Evolutionary conservation across 352 stramenopile genomes (phyloP).

Genomic region (Elongisporangium undulatum): DNA sequence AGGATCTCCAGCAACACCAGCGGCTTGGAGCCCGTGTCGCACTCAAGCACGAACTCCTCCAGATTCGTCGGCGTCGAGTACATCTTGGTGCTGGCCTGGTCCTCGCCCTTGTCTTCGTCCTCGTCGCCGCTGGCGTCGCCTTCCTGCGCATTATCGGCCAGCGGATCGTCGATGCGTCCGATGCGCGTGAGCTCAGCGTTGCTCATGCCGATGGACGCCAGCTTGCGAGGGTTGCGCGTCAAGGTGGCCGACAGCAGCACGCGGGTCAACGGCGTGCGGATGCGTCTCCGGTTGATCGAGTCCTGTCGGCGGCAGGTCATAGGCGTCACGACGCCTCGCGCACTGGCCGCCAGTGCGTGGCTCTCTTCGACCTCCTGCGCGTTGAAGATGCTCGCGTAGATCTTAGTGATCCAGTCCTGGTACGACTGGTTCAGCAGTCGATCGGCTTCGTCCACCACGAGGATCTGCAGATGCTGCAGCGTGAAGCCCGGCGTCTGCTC

Average conservation of each 20-base stretch:
- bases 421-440: slow-evolving; percentile 96
- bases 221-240: slow-evolving; percentile 95
- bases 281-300: slow-evolving; percentile 74
- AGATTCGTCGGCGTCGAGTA: slow-evolving; percentile 78
- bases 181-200: slow-evolving; percentile 94
- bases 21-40: slow-evolving; percentile 93
- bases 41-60: slow-evolving; percentile 91
- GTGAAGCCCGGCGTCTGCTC: slow-evolving; percentile 97
- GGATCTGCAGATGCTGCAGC: slow-evolving; percentile 94
- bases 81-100: slow-evolving; percentile 52
- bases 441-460: slow-evolving; percentile 98
- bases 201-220: slow-evolving; percentile 92
- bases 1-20: slow-evolving; percentile 93
- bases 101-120: slow-evolving; percentile 12
- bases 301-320: slow-evolving; percentile 72
- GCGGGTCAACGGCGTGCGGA: slow-evolving; percentile 89
- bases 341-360: slow-evolving; percentile 5
- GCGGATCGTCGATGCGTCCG: slow-evolving; percentile 48
- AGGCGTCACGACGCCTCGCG: neutral
- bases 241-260: slow-evolving; percentile 98
- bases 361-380: slow-evolving; percentile 44
- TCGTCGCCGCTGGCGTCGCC: slow-evolving; percentile 27
- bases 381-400: slow-evolving; percentile 85
- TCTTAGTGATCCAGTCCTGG: slow-evolving; percentile 95
- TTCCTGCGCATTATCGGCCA: slow-evolving; percentile 64